Evolutionary conservation across 805 yeast genomes (phyloP).

Genomic region (Hemisphaericaspora nanyangensis): DNA sequence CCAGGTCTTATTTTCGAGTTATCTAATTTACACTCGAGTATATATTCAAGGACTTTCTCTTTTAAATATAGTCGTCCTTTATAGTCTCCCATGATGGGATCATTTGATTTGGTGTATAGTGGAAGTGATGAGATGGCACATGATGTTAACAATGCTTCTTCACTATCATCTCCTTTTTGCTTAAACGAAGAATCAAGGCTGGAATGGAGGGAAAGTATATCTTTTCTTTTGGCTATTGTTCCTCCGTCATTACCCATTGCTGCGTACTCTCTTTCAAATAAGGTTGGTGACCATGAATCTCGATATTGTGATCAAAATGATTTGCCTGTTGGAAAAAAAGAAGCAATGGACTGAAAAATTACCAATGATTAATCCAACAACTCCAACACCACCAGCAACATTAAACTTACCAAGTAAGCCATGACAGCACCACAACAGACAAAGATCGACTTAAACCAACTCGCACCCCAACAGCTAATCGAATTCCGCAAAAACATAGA

Average conservation of each 20-base stretch:
- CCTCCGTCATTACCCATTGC: slow-evolving; percentile 65
- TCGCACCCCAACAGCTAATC: slow-evolving; percentile 79
- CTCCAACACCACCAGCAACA: no score
- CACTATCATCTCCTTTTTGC: slow-evolving; percentile 15
- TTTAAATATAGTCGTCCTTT: slow-evolving; percentile 64
- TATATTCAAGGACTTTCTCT: slow-evolving; percentile 54
- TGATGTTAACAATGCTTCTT: slow-evolving; percentile 32
- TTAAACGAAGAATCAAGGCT: not conserved
- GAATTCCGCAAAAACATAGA: slow-evolving; percentile 82
- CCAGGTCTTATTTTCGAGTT: slow-evolving; percentile 15
- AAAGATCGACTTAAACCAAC: slow-evolving; percentile 57
- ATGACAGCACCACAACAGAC: slow-evolving; percentile 8
- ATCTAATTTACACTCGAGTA: slow-evolving; percentile 36
- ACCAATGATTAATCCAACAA: no score
- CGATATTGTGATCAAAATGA: no score
- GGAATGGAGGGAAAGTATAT: slow-evolving; percentile 33
- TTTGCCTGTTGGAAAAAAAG: no score
- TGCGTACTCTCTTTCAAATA: no score
- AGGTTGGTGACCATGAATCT: no score
- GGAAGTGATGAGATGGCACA: slow-evolving; percentile 47
- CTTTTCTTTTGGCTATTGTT: slow-evolving; percentile 56
- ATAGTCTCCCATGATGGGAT: slow-evolving; percentile 64
- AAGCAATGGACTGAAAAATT: no score
- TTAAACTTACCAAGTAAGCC: no score
- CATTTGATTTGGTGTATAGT: slow-evolving; percentile 25